Evolutionary conservation across 2,329 filamentous ascomycete species (phyloP).

Genomic region (Pseudogymnoascus sp.): DNA sequence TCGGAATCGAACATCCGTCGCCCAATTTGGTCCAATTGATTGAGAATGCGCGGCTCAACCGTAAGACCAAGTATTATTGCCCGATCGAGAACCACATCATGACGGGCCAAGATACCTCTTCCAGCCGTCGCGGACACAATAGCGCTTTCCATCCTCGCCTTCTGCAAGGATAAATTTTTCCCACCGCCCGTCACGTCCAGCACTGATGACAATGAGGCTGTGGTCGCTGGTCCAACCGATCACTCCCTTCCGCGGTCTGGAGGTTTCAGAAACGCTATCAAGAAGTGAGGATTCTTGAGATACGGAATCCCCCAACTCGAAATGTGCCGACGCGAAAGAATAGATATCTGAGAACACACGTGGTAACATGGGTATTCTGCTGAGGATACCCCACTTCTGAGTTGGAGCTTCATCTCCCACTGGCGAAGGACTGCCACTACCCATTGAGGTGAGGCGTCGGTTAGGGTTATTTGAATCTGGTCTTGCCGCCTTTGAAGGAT

Average conservation of each 20-base stretch:
- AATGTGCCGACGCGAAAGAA: conserved; percentile 72
- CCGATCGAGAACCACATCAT: neutral
- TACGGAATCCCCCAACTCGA: conserved; percentile 68
- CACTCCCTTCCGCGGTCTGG: conserved; percentile 66
- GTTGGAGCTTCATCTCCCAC: conserved; percentile 42
- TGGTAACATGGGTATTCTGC: conserved; percentile 77
- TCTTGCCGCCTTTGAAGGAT: conserved; percentile 36
- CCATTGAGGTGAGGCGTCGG: conserved; percentile 27
- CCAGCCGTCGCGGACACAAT: conserved; percentile 70
- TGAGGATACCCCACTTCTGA: conserved; percentile 79
- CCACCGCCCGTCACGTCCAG: conserved; percentile 75
- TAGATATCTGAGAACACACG: conserved; percentile 85
- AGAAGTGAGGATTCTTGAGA: conserved; percentile 34
- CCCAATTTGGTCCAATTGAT: neutral
- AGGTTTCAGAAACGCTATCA: conserved; percentile 15
- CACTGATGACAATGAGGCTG: conserved; percentile 68
- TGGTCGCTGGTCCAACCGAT: conserved; percentile 77
- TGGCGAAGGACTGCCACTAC: conserved; percentile 23
- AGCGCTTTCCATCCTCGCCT: conserved; percentile 58
- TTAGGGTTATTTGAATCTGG: conserved; percentile 29
- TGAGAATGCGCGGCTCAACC: neutral
- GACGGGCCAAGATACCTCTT: conserved; percentile 60
- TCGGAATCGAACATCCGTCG: neutral
- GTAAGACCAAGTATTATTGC: neutral
- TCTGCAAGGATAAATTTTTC: conserved; percentile 75